A percentile compares a stretch with the other conserved stretches of the same genome.
Evolutionary conservation across 345 rosid species (phyloP).

Genomic region (Aethionema arabicum): DNA sequence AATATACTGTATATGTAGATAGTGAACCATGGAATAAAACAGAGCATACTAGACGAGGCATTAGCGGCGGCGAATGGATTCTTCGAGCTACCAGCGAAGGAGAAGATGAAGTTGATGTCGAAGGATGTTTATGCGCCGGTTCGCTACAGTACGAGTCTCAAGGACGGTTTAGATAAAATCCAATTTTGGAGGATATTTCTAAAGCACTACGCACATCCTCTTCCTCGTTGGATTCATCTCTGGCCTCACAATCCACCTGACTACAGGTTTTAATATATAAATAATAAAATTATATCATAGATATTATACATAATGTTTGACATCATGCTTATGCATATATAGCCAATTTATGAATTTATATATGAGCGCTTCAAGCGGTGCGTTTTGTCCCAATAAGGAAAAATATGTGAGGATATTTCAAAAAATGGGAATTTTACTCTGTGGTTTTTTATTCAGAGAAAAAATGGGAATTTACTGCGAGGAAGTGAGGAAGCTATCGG

Average conservation of each 20-base stretch:
- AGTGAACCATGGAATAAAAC: slow-evolving; percentile 58
- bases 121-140: slow-evolving; percentile 55
- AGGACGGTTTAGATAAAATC: slow-evolving; percentile 50
- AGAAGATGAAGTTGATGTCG: slow-evolving; percentile 54
- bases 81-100: slow-evolving; percentile 45
- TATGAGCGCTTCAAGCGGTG: slow-evolving; percentile 10
- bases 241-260: slow-evolving; percentile 67
- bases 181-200: slow-evolving; percentile 70
- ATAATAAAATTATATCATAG: too few relatives aligned
- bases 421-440: too few relatives aligned
- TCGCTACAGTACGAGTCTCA: slow-evolving; percentile 57
- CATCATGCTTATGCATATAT: neutral
- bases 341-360: too few relatives aligned
- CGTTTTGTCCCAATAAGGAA: slow-evolving; percentile 24
- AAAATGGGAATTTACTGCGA: slow-evolving; percentile 51
- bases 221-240: slow-evolving; percentile 46
- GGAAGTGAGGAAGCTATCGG: slow-evolving; percentile 43
- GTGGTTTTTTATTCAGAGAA: too few relatives aligned
- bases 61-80: slow-evolving; percentile 43
- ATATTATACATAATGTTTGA: too few relatives aligned
- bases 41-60: slow-evolving; percentile 48
- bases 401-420: too few relatives aligned
- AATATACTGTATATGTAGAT: slow-evolving; percentile 43
- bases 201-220: slow-evolving; percentile 71
- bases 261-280: slow-evolving; percentile 41